Conservation (phyloP, 2,329 filamentous ascomycete genomes). For the Talaromyces sp. region DNA sequence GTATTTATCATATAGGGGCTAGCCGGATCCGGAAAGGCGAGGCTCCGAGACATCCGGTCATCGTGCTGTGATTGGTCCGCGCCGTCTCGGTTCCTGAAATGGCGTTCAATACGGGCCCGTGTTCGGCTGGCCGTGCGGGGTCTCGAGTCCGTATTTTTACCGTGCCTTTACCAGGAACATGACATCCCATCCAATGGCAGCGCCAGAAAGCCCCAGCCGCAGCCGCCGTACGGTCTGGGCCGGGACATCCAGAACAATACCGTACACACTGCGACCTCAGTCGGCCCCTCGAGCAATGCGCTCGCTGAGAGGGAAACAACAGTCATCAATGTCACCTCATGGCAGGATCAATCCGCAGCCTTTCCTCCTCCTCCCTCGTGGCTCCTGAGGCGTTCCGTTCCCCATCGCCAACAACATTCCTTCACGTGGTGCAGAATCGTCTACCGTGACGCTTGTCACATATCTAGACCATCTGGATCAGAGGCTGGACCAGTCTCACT, state of each 20-base stretch:
- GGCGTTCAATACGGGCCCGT: not conserved
- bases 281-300: not conserved
- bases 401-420: constrained; percentile 12
- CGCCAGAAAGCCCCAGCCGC: constrained; percentile 6
- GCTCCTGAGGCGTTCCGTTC: constrained; percentile 14
- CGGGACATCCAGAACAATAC: not conserved
- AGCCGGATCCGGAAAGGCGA: not conserved
- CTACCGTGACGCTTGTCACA: constrained; percentile 31
- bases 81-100: constrained; percentile 10
- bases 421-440: constrained; percentile 10
- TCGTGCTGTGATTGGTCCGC: not conserved
- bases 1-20: not conserved
- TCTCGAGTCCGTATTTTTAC: constrained; percentile 12
- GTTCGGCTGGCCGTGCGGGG: not conserved
- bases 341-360: not conserved
- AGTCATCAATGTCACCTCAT: not conserved
- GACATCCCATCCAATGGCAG: constrained; percentile 1
- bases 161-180: constrained; percentile 22
- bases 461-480: constrained; percentile 2
- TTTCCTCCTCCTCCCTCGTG: constrained; percentile 13
- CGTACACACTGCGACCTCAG: not conserved
- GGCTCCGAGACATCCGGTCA: not conserved
- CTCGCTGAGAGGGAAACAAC: not conserved
- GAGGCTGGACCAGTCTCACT: constrained; percentile 16
- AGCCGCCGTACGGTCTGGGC: not conserved